Conservation (phyloP, 75 land plant species). For the Chamaecyparis obtusa region DNA sequence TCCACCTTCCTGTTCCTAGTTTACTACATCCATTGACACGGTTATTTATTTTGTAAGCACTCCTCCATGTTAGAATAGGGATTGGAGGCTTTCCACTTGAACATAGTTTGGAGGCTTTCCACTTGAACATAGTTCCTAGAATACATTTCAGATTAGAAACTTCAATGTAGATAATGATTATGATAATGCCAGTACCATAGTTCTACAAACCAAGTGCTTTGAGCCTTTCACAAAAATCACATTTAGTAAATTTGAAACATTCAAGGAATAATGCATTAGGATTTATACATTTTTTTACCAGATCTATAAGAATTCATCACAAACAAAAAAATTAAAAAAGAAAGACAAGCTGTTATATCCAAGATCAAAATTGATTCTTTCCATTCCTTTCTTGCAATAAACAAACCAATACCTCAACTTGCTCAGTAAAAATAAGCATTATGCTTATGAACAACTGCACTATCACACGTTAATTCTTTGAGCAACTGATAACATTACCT, state of each 20-base stretch:
- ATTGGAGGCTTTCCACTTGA: too few relatives aligned
- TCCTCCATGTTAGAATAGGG: too few relatives aligned
- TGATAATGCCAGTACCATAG: neutral
- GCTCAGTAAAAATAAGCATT: neutral
- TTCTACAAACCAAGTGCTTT: too few relatives aligned
- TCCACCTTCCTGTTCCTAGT: neutral
- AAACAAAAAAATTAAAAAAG: neutral
- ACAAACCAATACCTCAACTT: neutral
- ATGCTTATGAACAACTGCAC: neutral
- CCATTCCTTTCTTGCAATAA: neutral
- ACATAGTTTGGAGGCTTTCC: too few relatives aligned
- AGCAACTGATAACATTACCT: conserved; percentile 40
- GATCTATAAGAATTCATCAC: neutral
- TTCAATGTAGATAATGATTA: neutral
- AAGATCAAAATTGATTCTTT: neutral
- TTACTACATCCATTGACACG: neutral
- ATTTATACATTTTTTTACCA: neutral
- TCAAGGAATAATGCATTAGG: neutral
- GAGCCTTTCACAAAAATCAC: too few relatives aligned
- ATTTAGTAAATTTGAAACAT: too few relatives aligned
- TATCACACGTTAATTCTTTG: neutral
- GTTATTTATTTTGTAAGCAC: neutral
- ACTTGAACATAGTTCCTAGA: too few relatives aligned
- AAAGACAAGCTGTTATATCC: neutral
- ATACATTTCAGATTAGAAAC: too few relatives aligned